These are phyloP conservation scores for Botrytis fragariae DNA, from an alignment of 2,329 filamentous ascomycete species.

Conservation along the genomic window DNA sequence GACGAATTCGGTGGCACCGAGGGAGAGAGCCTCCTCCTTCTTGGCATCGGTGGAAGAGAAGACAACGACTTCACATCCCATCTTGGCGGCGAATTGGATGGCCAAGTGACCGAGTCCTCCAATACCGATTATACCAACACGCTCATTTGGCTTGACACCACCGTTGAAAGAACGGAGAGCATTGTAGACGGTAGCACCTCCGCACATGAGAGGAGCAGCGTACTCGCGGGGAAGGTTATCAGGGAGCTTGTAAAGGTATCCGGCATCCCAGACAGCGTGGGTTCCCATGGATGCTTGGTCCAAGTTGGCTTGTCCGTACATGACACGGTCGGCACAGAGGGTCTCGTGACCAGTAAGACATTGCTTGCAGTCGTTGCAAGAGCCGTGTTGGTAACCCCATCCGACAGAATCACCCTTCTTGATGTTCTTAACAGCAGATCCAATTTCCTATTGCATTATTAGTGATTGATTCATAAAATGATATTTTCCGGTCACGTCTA, in stretches of 20 bases:
- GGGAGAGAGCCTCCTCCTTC: conserved; percentile 57
- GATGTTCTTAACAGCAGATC: conserved; percentile 42
- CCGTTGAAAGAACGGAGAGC: conserved; percentile 37
- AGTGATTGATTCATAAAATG: background rate
- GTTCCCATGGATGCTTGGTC: conserved; percentile 50
- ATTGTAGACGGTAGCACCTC: conserved; percentile 45
- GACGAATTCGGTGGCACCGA: conserved; percentile 62
- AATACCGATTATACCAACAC: conserved; percentile 50
- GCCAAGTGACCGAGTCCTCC: conserved; percentile 62
- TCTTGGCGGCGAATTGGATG: conserved; percentile 61
- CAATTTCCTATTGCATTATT: conserved; percentile 35
- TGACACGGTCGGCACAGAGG: conserved; percentile 43
- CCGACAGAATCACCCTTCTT: conserved; percentile 47
- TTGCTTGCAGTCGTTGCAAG: conserved; percentile 46
- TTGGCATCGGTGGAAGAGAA: conserved; percentile 60
- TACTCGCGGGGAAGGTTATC: conserved; percentile 40
- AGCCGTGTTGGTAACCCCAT: conserved; percentile 46
- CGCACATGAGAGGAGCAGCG: conserved; percentile 48
- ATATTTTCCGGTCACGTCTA: conserved; percentile 16
- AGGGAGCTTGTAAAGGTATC: conserved; percentile 44
- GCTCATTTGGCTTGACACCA: conserved; percentile 36
- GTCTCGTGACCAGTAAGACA: conserved; percentile 47
- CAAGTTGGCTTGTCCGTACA: conserved; percentile 45
- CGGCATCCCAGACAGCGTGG: conserved; percentile 42
- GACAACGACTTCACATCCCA: conserved; percentile 60